Evolutionary conservation across 2,329 filamentous ascomycete genomes (phyloP).

Genomic region (Aspergillus latus): DNA sequence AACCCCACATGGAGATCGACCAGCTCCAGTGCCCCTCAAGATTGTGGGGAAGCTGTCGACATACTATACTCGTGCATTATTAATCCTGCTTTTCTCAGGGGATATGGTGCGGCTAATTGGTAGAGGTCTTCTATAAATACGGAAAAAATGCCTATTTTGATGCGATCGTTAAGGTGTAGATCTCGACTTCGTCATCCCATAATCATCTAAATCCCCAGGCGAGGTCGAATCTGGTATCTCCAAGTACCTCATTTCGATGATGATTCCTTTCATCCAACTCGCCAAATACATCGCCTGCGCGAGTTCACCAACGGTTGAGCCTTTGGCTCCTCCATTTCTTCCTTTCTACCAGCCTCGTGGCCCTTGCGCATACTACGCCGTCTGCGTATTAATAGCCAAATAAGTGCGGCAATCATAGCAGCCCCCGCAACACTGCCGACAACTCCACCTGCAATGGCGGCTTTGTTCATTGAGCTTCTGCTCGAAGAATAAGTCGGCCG

Average conservation of each 20-base stretch:
- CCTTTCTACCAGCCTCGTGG: background rate
- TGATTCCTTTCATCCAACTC: too few relatives aligned
- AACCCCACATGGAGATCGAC: background rate
- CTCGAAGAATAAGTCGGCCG: background rate
- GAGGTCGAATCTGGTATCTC: too few relatives aligned
- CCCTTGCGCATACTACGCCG: background rate
- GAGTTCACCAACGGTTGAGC: too few relatives aligned
- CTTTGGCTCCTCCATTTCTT: background rate
- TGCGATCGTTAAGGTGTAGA: too few relatives aligned
- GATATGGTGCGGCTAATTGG: too few relatives aligned
- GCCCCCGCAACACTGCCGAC: constrained; percentile 16
- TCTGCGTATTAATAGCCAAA: background rate
- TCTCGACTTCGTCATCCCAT: too few relatives aligned
- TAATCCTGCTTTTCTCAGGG: background rate
- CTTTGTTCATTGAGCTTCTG: background rate
- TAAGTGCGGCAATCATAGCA: constrained; percentile 1
- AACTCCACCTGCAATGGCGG: constrained; percentile 15
- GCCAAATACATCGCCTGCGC: too few relatives aligned
- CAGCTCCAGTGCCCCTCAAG: background rate
- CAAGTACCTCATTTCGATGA: too few relatives aligned
- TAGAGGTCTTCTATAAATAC: too few relatives aligned
- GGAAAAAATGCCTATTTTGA: too few relatives aligned
- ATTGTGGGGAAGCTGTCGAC: background rate
- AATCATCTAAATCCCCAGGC: too few relatives aligned
- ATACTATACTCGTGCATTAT: background rate